Percentiles rank a stretch among this genome's conserved stretches.
Evolutionary conservation across 352 stramenopile species (phyloP).

Genomic region (Phytophthora nicotianae): DNA sequence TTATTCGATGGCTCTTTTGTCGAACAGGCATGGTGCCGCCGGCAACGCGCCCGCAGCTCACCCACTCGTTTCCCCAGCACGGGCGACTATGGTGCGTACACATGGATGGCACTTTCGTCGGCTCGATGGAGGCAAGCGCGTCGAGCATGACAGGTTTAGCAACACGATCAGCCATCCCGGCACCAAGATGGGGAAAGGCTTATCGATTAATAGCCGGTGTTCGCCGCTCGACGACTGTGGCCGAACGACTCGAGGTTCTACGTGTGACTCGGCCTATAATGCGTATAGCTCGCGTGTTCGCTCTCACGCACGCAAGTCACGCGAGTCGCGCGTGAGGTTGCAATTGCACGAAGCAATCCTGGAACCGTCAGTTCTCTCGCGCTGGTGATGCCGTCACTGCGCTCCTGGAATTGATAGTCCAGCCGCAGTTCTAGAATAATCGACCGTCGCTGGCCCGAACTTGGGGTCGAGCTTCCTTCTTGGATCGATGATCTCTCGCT

Average conservation of each 20-base stretch:
- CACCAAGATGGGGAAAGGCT: slow-evolving; percentile 34
- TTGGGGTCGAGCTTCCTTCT: slow-evolving; percentile 4
- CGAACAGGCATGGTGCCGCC: background rate
- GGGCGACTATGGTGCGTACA: slow-evolving; percentile 15
- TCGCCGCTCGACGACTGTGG: slow-evolving; percentile 11
- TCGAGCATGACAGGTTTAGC: background rate
- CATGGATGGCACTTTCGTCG: slow-evolving; percentile 18
- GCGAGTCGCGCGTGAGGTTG: slow-evolving; percentile 12
- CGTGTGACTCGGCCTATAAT: slow-evolving; percentile 24
- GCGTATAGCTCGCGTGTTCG: slow-evolving; percentile 27
- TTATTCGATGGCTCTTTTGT: slow-evolving; percentile 28
- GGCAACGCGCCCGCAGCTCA: slow-evolving; percentile 15
- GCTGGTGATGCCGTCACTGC: slow-evolving; percentile 7
- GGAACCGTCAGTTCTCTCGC: slow-evolving; percentile 12
- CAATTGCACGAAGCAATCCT: slow-evolving; percentile 29
- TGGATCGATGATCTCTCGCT: slow-evolving; percentile 2
- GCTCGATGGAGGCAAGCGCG: background rate
- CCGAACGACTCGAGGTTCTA: background rate
- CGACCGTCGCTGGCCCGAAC: slow-evolving; percentile 4
- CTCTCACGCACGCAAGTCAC: slow-evolving; percentile 35
- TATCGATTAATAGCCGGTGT: slow-evolving; percentile 31
- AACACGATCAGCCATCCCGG: slow-evolving; percentile 18
- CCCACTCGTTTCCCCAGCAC: slow-evolving; percentile 37
- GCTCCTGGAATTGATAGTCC: slow-evolving; percentile 9
- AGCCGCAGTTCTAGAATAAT: slow-evolving; percentile 27